phyloP scores from a whole-genome alignment of 2,329 filamentous ascomycete species.

The Tolypocladium ophioglossoides region DNA sequence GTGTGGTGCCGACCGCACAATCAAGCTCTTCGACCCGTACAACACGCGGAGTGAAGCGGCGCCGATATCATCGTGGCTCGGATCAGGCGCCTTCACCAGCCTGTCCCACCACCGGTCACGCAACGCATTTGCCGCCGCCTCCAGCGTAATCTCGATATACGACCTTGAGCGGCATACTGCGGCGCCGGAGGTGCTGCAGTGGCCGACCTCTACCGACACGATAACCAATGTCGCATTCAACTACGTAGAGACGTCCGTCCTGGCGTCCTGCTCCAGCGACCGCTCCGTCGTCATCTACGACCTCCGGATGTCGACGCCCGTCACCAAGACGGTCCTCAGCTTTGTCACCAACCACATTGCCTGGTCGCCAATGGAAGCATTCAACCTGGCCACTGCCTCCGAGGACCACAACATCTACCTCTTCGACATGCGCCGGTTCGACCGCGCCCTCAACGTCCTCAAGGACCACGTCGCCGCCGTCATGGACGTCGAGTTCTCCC shows the following conservation, averaged over 20 bases:
- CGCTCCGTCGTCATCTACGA: constrained; percentile 86
- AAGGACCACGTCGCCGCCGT: constrained; percentile 85
- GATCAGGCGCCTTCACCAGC: constrained; percentile 70
- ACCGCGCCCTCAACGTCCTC: constrained; percentile 77
- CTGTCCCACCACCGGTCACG: constrained; percentile 72
- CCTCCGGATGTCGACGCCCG: constrained; percentile 71
- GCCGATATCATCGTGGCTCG: constrained; percentile 79
- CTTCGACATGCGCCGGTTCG: constrained; percentile 90
- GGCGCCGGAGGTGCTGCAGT: constrained; percentile 71
- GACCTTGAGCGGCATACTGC: constrained; percentile 73
- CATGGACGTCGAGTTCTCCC: constrained; percentile 93
- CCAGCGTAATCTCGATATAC: constrained; percentile 74
- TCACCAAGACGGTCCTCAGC: constrained; percentile 70
- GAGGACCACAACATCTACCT: constrained; percentile 86
- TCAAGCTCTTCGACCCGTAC: constrained; percentile 90
- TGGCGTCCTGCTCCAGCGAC: constrained; percentile 78
- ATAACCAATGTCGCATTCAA: constrained; percentile 87
- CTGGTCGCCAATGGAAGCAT: constrained; percentile 96
- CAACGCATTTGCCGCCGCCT: constrained; percentile 70
- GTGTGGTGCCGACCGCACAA: constrained; percentile 73
- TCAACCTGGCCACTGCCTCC: constrained; percentile 86
- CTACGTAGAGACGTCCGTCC: constrained; percentile 81
- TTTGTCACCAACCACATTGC: constrained; percentile 75
- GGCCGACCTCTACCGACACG: constrained; percentile 84
- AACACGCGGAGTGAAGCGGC: constrained; percentile 55